Evolutionary conservation across 2,329 filamentous ascomycete genomes (phyloP), one percentile per base, ranked within the genome.

Genomic region (Colletotrichum shisoi): DNA sequence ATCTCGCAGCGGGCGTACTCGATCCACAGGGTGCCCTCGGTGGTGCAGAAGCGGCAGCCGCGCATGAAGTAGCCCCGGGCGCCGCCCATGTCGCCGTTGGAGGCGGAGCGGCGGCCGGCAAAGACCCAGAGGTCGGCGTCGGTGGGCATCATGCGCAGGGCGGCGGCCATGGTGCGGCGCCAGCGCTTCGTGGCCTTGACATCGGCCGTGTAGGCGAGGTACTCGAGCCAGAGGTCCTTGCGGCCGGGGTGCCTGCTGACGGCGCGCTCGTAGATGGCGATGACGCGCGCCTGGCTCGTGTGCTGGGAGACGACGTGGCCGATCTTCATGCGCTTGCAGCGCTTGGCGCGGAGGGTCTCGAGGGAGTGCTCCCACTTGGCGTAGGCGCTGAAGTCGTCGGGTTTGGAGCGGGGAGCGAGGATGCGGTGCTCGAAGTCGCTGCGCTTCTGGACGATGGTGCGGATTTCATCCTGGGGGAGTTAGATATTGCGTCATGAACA

Each of bases 401-500:
- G 86, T 48, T 87, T 86, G 68, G 89, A 89, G 56, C 93, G 92
- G 27, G 93, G 89, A 3, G 92, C 89, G 69, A 97, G 91, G 71
- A 98, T 87, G 65, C 89, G 91, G 80, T 97, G 94, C 78, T 99
- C 95, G 76, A 94, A 96, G 73, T 96, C 91, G 74, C 93, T 96
- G 72, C 95, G 89, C 78, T 95, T 97, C 75, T 90, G 89, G 59
- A 96, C 90, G 71, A 99, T 93, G 52, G 90, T 90, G 69, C 88
- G 87, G 76, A 99, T 97, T 78, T 99, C 94, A 71, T 96, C 91
- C 89, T 95, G 73, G 24, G 19, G 19, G 21, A 13, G 34, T 49
- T n/a, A 3, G 12, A 7, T 51, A 46, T 72, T 61, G 71, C 15
- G 51, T 56, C 37, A 67, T 54, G 7, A 45, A 8, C 3, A 2